Evolutionary conservation across 2,329 filamentous ascomycete species (phyloP).

Genomic region (Cryphonectria nitschkei): DNA sequence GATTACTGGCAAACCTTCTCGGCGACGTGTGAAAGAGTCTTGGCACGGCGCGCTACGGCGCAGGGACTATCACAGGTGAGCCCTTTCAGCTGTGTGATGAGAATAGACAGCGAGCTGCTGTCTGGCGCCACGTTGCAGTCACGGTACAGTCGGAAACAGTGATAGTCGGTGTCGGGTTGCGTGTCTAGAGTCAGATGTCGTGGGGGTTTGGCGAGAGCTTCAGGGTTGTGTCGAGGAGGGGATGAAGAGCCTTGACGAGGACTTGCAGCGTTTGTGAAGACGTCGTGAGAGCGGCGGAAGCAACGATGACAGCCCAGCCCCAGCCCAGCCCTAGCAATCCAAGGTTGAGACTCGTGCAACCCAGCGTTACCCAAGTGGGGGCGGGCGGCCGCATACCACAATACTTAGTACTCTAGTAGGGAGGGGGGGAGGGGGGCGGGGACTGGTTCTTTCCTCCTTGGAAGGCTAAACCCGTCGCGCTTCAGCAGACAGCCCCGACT

Average conservation of each 20-base stretch:
- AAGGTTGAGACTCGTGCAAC: not conserved
- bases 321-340: conserved; percentile 6
- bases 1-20: not conserved
- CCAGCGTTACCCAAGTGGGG: not conserved
- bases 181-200: not conserved
- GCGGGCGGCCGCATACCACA: not conserved
- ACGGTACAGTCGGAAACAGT: not conserved
- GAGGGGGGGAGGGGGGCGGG: not conserved
- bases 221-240: not conserved
- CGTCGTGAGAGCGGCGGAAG: conserved; percentile 13
- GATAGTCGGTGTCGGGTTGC: not conserved
- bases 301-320: conserved; percentile 8
- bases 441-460: not conserved
- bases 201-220: not conserved
- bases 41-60: conserved; percentile 3
- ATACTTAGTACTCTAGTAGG: not conserved
- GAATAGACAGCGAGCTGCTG: not conserved
- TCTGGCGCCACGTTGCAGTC: not conserved
- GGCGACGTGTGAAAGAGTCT: not conserved
- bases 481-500: not conserved
- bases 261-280: not conserved
- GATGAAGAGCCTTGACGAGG: not conserved
- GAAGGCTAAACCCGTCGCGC: not conserved
- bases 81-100: not conserved
- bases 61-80: not conserved